Base-by-base conservation (phyloP, 164 flowering plant species). In the Santalum album region DNA sequence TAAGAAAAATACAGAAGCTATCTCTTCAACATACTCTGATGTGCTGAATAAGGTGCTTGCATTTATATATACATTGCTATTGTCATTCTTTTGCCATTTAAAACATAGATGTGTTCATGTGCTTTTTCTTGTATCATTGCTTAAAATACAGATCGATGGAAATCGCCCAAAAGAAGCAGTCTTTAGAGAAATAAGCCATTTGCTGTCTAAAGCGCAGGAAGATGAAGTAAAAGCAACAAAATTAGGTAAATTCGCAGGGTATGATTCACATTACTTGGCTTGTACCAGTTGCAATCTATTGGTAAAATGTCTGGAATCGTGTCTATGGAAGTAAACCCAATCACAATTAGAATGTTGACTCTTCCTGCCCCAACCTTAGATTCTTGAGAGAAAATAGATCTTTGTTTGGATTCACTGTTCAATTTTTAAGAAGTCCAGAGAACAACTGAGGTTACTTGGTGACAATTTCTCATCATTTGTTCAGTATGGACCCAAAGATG, bases 151-250 rank as follows among this genome's bases (percentile, higher is more conserved):
- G 98, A 50, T 87, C 50, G 87, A 87, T 78, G 98, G 95, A 43
- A 87, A 79, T 55, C 85, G 79, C 48, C 52, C 79, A 12, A 86
- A 81, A 71, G 86, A 81, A 26, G 68, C 60, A 46, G 77, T 91
- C 34, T 91, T 91, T 53, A 57, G 62, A 56, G 88, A 79, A 53
- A 76, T 87, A 55, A 68, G 69, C 17, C 71, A 82, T 27, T 26
- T 91, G 63, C 64, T 91, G 36, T 70, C 67, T 17, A 73, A 76
- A 68, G 66, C 74, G 47, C 74, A 72, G 70, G 60, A 66, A 52
- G 74, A 70, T 52, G 74, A 76, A 63, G 54, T 22, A 47, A 67
- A 75, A 50, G 27, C 47, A 16, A 55, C 36, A n/a, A 57, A 59
- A 18, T 49, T 57, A 62, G 80, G 92, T 72, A 60, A 57, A 60